These are phyloP conservation scores for Clitopilus hobsonii DNA, from an alignment of 768 basidiomycete genomes.

Conservation along the genomic window DNA sequence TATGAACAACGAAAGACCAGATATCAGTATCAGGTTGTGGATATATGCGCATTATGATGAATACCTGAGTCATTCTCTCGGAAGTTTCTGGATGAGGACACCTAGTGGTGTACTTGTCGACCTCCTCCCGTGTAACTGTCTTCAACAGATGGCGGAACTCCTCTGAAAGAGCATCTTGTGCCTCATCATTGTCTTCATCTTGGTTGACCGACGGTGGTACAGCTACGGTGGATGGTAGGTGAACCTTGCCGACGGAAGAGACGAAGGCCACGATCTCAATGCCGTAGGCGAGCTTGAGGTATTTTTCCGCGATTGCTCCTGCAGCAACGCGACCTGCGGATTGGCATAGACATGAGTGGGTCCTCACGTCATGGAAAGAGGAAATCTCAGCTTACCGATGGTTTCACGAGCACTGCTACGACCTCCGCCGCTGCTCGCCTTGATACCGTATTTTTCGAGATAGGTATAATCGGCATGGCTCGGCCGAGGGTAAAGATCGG, in stretches of 20 bases:
- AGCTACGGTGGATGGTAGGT: conserved; percentile 54
- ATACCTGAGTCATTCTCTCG: conserved; percentile 84
- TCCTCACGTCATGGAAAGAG: neutral
- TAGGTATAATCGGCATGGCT: conserved; percentile 99
- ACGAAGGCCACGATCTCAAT: conserved; percentile 98
- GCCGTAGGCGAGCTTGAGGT: conserved; percentile 80
- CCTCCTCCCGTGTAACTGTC: conserved; percentile 78
- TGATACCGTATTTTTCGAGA: conserved; percentile 94
- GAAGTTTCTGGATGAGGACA: conserved; percentile 91
- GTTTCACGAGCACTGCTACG: conserved; percentile 95
- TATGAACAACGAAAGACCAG: conserved; percentile 26
- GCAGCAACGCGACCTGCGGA: conserved; percentile 87
- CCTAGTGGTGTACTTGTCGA: conserved; percentile 82
- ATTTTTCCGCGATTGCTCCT: conserved; percentile 96
- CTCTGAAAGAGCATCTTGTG: conserved; percentile 70
- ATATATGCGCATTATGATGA: conserved; percentile 2
- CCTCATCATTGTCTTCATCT: conserved; percentile 54
- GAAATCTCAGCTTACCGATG: conserved; percentile 53
- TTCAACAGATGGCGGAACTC: conserved; percentile 80
- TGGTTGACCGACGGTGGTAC: conserved; percentile 31
- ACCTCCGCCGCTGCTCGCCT: conserved; percentile 96
- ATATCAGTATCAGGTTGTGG: neutral
- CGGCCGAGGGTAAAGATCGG: conserved; percentile 94
- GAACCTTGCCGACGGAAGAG: conserved; percentile 90
- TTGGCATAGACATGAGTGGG: neutral